Percentiles rank a stretch among this genome's conserved stretches.
These are phyloP conservation scores for Beta lomatogona DNA, from an alignment of 179 eudicot species.

Conservation along the genomic window DNA sequence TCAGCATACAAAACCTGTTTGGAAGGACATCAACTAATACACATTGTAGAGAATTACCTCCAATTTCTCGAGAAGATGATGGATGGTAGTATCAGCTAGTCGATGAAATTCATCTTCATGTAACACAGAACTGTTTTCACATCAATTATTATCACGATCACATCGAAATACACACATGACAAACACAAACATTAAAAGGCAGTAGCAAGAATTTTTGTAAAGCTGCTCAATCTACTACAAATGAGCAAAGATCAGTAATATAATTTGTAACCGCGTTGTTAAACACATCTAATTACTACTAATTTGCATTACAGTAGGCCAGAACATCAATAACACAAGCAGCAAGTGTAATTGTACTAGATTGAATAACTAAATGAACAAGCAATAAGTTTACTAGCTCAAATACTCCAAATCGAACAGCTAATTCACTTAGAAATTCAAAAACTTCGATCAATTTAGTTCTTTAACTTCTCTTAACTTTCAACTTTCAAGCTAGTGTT, in stretches of 20 bases:
- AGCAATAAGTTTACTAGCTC: too few relatives aligned
- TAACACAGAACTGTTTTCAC: slow-evolving; percentile 65
- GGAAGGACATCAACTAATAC: not conserved
- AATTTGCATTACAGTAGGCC: too few relatives aligned
- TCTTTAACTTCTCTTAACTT: too few relatives aligned
- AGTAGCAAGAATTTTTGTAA: not conserved
- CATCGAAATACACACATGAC: not conserved
- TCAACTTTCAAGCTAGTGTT: too few relatives aligned
- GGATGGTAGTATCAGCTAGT: slow-evolving; percentile 84
- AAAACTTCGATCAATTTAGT: too few relatives aligned
- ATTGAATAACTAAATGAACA: too few relatives aligned
- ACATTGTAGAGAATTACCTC: slow-evolving; percentile 49
- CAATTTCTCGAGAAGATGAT: slow-evolving; percentile 78
- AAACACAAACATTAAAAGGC: not conserved
- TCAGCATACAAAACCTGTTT: not conserved
- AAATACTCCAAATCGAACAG: too few relatives aligned
- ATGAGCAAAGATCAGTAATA: too few relatives aligned
- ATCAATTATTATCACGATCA: slow-evolving; percentile 44
- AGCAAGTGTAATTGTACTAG: not conserved
- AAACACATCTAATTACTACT: too few relatives aligned
- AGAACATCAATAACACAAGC: not conserved
- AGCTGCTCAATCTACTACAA: not conserved
- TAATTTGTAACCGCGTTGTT: too few relatives aligned
- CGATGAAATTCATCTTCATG: slow-evolving; percentile 82
- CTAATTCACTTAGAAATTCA: too few relatives aligned